Percentiles rank a stretch among this genome's conserved stretches.
Evolutionary conservation across 1,139 yeast species (phyloP).

Genomic region (Hansenula lynferdii): DNA sequence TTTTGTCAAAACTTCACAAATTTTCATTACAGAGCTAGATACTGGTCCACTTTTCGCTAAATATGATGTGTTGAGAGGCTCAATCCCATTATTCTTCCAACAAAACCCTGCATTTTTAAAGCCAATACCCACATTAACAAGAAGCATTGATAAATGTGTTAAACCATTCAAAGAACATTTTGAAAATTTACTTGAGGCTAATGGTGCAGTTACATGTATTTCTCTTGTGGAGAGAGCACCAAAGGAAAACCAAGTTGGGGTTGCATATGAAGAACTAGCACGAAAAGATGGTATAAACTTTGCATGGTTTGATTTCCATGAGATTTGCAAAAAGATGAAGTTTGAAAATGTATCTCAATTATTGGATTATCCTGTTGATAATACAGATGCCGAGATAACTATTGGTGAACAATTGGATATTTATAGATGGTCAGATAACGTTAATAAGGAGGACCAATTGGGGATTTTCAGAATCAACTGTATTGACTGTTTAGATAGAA

Average conservation of each 20-base stretch:
- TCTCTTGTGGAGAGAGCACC: conserved; percentile 33
- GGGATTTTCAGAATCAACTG: conserved; percentile 38
- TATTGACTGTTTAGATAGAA: conserved; percentile 39
- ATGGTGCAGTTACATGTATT: conserved; percentile 26
- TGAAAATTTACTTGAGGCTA: conserved; percentile 20
- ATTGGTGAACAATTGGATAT: conserved; percentile 14
- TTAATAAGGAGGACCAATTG: conserved; percentile 21
- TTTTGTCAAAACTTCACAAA: conserved; percentile 40
- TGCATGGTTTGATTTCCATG: conserved; percentile 41
- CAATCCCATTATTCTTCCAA: conserved; percentile 48
- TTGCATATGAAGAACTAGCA: conserved; percentile 25
- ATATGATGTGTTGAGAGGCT: conserved; percentile 32
- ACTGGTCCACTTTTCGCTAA: conserved; percentile 11
- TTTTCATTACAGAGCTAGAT: conserved; percentile 14
- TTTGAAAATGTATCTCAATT: conserved; percentile 30
- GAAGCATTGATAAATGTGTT: conserved; percentile 24
- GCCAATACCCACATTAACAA: conserved; percentile 32
- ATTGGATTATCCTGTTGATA: conserved; percentile 24
- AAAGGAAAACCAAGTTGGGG: conserved; percentile 31
- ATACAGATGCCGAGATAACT: conserved; percentile 7
- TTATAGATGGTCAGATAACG: conserved; percentile 29
- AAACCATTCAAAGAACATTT: conserved; percentile 29
- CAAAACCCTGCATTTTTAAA: conserved; percentile 46
- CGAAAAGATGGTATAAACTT: conserved; percentile 20
- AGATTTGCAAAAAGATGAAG: conserved; percentile 33